Evolutionary conservation across 192 early-diverging fungal species (phyloP).

Genomic region (Entomortierella beljakovae): DNA sequence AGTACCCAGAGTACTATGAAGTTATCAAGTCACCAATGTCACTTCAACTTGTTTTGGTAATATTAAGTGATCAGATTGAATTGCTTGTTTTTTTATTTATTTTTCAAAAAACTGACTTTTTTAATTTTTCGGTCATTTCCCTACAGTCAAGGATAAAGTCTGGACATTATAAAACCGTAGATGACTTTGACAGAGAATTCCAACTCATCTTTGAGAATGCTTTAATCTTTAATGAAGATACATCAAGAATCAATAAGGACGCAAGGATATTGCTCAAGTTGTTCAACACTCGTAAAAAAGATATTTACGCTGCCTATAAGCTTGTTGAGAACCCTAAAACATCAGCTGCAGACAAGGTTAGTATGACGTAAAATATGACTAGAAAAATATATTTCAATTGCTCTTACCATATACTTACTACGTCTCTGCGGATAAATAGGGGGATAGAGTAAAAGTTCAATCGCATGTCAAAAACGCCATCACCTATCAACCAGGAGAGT

Average conservation of each 20-base stretch:
- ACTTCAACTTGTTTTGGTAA: slow-evolving; percentile 71
- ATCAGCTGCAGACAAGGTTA: slow-evolving; percentile 17
- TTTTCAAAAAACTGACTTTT: not conserved
- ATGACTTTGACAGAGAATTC: slow-evolving; percentile 84
- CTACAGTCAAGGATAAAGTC: slow-evolving; percentile 69
- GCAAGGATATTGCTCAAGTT: slow-evolving; percentile 65
- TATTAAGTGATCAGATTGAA: not conserved
- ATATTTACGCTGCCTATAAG: slow-evolving; percentile 31
- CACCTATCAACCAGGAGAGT: slow-evolving; percentile 33
- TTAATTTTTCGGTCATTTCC: not conserved
- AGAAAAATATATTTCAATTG: too few relatives aligned
- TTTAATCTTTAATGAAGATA: slow-evolving; percentile 87
- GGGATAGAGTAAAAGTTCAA: slow-evolving; percentile 22
- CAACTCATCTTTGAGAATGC: slow-evolving; percentile 90
- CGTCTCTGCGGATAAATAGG: too few relatives aligned
- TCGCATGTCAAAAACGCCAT: slow-evolving; percentile 13
- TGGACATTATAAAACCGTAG: slow-evolving; percentile 74
- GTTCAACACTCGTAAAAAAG: slow-evolving; percentile 51
- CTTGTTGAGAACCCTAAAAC: slow-evolving; percentile 28
- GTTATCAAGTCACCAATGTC: slow-evolving; percentile 87
- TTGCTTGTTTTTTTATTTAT: too few relatives aligned
- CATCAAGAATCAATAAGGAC: slow-evolving; percentile 85
- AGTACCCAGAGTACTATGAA: slow-evolving; percentile 94
- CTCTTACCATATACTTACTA: too few relatives aligned
- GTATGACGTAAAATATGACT: not conserved